phyloP scores from a whole-genome alignment of 176 grass and related monocot species.

The Phoenix roebelenii region DNA sequence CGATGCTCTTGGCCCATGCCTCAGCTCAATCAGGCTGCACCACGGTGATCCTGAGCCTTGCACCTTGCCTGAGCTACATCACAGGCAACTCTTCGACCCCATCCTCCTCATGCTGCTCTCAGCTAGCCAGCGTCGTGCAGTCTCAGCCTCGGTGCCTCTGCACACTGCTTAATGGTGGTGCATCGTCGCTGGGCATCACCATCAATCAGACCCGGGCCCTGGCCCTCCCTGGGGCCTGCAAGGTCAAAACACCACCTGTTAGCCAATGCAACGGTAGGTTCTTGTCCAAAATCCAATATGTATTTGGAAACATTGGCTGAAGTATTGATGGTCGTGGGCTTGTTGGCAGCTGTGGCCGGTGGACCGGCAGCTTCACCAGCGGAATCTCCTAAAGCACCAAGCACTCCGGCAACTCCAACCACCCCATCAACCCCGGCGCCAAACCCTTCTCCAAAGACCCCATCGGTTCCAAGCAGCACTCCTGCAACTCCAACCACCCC shows the following conservation, averaged over 20 bases:
- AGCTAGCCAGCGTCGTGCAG: neutral
- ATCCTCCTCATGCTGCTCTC: conserved; percentile 1
- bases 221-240: conserved; percentile 1
- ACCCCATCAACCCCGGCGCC: neutral
- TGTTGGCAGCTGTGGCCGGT: neutral
- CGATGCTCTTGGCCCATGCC: too few species aligned
- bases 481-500: neutral
- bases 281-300: neutral
- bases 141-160: conserved; percentile 6
- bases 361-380: neutral
- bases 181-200: conserved; percentile 6
- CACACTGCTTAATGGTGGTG: neutral
- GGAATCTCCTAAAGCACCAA: neutral
- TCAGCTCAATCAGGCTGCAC: neutral
- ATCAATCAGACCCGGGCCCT: conserved; percentile 1
- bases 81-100: neutral
- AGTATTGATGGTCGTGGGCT: neutral
- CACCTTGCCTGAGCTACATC: neutral
- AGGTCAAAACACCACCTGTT: neutral
- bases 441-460: too few species aligned
- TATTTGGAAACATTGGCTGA: neutral
- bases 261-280: conserved; percentile 1
- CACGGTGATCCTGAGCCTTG: neutral
- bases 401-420: conserved; percentile 3
- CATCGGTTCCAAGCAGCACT: neutral